Evolutionary conservation across 768 basidiomycete species (phyloP).

Genomic region (Amanita exitialis): DNA sequence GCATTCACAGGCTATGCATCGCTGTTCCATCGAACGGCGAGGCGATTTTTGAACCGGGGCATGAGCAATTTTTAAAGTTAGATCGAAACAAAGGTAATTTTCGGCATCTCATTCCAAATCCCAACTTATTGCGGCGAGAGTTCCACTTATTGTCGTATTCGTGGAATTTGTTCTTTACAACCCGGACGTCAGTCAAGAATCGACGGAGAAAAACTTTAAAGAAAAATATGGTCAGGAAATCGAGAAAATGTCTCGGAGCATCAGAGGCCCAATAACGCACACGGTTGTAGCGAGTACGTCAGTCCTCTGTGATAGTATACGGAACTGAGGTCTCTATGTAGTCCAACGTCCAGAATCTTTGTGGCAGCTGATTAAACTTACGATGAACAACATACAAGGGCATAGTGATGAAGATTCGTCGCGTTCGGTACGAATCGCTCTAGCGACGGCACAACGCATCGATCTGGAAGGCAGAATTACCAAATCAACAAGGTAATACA

Average conservation of each 20-base stretch:
- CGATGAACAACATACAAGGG: background rate
- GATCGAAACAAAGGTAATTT: background rate
- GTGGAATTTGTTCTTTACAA: background rate
- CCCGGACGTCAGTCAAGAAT: no score
- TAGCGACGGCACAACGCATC: background rate
- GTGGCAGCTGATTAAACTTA: background rate
- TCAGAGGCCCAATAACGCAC: background rate
- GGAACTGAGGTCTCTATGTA: background rate
- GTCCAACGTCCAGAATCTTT: background rate
- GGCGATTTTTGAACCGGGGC: no score
- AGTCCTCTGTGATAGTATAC: no score
- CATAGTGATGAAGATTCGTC: background rate
- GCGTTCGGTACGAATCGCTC: background rate
- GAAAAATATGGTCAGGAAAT: background rate
- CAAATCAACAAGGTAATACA: background rate
- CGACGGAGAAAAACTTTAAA: no score
- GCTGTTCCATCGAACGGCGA: no score
- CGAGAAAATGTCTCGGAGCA: background rate
- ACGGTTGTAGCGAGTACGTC: background rate
- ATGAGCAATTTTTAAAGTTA: background rate
- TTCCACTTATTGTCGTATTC: background rate
- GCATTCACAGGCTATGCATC: no score
- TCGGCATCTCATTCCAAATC: background rate
- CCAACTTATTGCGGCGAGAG: background rate
- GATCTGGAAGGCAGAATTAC: background rate